These are phyloP conservation scores for Leucogyrophana mollusca DNA, from an alignment of 768 basidiomycete species.

Conservation along the genomic window DNA sequence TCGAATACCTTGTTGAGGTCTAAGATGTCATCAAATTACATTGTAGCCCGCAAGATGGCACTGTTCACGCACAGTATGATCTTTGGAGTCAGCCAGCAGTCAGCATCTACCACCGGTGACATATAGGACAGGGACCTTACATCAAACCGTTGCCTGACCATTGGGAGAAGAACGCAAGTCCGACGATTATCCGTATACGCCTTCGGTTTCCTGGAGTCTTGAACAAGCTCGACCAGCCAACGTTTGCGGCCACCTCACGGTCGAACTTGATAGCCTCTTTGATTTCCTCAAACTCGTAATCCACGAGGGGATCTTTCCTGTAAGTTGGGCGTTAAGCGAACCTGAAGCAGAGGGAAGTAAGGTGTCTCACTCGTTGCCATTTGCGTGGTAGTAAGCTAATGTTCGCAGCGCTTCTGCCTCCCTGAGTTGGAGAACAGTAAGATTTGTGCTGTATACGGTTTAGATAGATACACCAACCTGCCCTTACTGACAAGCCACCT, in stretches of 20 bases:
- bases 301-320: slow-evolving; percentile 14
- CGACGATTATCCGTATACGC: slow-evolving; percentile 32
- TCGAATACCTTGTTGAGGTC: slow-evolving; percentile 61
- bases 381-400: slow-evolving; percentile 40
- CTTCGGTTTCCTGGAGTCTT: slow-evolving; percentile 29
- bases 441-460: no score
- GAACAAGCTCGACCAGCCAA: slow-evolving; percentile 27
- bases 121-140: slow-evolving; percentile 55
- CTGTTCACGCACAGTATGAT: not conserved
- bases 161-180: slow-evolving; percentile 29
- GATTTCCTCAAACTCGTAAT: slow-evolving; percentile 36
- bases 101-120: not conserved
- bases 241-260: slow-evolving; percentile 11
- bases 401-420: slow-evolving; percentile 33
- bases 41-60: not conserved
- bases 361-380: slow-evolving; percentile 36
- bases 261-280: slow-evolving; percentile 33
- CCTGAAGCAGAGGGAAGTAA: not conserved
- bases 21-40: not conserved
- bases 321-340: not conserved
- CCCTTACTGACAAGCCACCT: slow-evolving; percentile 38
- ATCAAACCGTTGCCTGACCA: slow-evolving; percentile 32
- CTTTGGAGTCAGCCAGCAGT: not conserved
- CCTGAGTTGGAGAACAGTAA: slow-evolving; percentile 8
- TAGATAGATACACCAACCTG: slow-evolving; percentile 14